Conservation (phyloP, 202 grass and related monocot genomes). For the Carex arenaria region DNA sequence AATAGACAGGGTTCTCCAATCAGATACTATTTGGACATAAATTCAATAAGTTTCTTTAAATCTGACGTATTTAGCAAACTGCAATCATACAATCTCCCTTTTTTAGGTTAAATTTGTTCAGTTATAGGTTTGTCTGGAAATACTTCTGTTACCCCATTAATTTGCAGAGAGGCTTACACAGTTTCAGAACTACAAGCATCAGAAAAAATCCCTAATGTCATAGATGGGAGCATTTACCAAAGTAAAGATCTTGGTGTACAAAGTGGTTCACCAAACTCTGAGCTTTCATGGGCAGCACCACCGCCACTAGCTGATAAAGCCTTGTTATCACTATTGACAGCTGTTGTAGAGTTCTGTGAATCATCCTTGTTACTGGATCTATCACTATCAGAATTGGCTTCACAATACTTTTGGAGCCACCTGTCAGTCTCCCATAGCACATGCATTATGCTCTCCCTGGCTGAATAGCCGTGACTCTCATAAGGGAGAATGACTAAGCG, state of each 20-base stretch:
- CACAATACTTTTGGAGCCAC: conserved; percentile 88
- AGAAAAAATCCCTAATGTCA: not conserved
- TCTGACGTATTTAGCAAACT: not conserved
- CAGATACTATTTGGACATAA: not conserved
- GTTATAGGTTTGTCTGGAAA: not conserved
- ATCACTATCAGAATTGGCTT: conserved; percentile 26
- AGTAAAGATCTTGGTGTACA: conserved; percentile 49
- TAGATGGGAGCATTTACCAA: conserved; percentile 53
- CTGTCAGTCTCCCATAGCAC: conserved; percentile 95
- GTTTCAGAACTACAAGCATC: not conserved
- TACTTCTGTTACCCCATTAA: not conserved
- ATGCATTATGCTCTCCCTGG: conserved; percentile 98
- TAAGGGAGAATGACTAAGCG: conserved; percentile 96
- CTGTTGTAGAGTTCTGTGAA: conserved; percentile 39
- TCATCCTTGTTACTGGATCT: conserved; percentile 30
- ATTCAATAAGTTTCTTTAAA: not conserved
- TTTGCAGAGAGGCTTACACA: conserved; percentile 12
- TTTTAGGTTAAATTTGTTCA: not conserved
- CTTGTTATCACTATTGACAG: conserved; percentile 34
- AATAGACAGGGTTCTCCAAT: not conserved
- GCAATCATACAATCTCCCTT: not conserved
- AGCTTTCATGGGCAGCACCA: conserved; percentile 40
- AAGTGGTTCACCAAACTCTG: conserved; percentile 31
- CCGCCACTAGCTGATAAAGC: conserved; percentile 56
- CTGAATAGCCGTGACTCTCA: conserved; percentile 95